These are phyloP conservation scores for Suillus americanus DNA, from an alignment of 768 basidiomycete genomes.

Conservation along the genomic window DNA sequence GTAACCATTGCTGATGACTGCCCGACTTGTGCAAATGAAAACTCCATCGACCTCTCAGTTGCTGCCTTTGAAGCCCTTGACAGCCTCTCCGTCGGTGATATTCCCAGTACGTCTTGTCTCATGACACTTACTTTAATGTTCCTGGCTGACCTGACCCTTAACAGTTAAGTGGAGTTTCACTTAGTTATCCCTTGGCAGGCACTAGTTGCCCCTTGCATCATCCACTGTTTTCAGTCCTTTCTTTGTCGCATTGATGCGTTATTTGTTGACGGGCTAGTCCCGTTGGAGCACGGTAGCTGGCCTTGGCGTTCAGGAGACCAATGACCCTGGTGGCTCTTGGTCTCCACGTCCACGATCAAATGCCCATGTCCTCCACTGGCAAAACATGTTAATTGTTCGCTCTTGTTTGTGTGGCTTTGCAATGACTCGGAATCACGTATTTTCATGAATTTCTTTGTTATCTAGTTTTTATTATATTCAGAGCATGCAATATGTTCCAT, in stretches of 20 bases:
- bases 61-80: slow-evolving; percentile 67
- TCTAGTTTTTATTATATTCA: slow-evolving; percentile 15
- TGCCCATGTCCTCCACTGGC: slow-evolving; percentile 18
- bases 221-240: slow-evolving; percentile 12
- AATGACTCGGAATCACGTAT: neutral
- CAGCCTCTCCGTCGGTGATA: slow-evolving; percentile 45
- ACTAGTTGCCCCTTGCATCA: slow-evolving; percentile 10
- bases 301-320: slow-evolving; percentile 31
- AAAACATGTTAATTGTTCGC: slow-evolving; percentile 12
- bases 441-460: slow-evolving; percentile 12
- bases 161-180: neutral
- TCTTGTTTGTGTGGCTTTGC: neutral
- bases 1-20: slow-evolving; percentile 79
- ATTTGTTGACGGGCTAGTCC: slow-evolving; percentile 18
- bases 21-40: slow-evolving; percentile 65
- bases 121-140: neutral
- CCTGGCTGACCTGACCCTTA: slow-evolving; percentile 4
- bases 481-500: slow-evolving; percentile 8
- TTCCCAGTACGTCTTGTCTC: slow-evolving; percentile 49
- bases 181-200: slow-evolving; percentile 20
- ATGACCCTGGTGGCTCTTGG: slow-evolving; percentile 45
- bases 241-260: slow-evolving; percentile 11
- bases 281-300: slow-evolving; percentile 14
- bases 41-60: slow-evolving; percentile 75
- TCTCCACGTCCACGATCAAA: slow-evolving; percentile 22